Conservation (phyloP, 2,329 filamentous ascomycete genomes). For the Alternaria hordeiaustralica region DNA sequence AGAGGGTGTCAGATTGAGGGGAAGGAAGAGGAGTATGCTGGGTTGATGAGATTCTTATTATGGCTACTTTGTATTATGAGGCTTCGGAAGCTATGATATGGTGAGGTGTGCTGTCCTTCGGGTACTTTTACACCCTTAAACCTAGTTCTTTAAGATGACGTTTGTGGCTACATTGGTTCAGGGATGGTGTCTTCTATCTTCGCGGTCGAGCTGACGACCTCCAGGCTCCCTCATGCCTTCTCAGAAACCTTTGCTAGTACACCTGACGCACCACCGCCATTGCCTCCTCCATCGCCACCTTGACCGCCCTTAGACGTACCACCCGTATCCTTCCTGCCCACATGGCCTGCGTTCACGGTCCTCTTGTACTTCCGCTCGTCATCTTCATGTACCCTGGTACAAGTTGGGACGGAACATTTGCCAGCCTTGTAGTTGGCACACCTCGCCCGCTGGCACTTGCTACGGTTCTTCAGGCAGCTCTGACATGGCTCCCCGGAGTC, state of each 20-base stretch:
- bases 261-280: no score
- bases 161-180: background rate
- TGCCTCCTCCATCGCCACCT: no score
- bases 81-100: background rate
- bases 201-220: background rate
- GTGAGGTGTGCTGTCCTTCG: background rate
- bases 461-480: background rate
- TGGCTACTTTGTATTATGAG: background rate
- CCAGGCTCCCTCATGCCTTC: background rate
- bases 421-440: background rate
- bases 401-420: background rate
- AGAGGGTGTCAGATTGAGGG: slow-evolving; percentile 91
- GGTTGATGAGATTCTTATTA: slow-evolving; percentile 59
- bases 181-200: background rate
- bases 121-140: background rate
- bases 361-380: background rate
- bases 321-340: background rate
- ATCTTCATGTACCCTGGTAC: background rate
- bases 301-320: no score
- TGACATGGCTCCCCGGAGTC: background rate
- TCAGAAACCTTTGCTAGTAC: background rate
- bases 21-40: slow-evolving; percentile 95
- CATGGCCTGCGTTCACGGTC: background rate
- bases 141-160: background rate
- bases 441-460: background rate